Percentiles rank a stretch among this genome's conserved stretches.
Conservation (phyloP, 2,329 filamentous ascomycete genomes). For the Plectosphaerella plurivora region DNA sequence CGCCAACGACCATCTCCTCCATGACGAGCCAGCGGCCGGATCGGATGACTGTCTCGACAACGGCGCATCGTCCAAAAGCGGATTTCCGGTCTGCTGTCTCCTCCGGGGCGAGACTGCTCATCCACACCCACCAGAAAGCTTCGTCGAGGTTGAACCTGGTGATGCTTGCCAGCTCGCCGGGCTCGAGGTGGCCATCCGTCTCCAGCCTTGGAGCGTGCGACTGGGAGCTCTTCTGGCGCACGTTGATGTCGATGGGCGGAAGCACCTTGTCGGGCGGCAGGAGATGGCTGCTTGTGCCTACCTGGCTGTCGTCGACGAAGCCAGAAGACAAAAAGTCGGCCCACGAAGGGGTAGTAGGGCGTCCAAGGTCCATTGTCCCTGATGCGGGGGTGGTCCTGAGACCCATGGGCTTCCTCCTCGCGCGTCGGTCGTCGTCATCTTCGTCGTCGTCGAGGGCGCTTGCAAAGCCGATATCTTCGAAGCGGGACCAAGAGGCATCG, state of each 20-base stretch:
- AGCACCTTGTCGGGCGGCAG: constrained; percentile 90
- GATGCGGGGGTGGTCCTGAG: constrained; percentile 65
- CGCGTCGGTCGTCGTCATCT: constrained; percentile 48
- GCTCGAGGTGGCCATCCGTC: constrained; percentile 66
- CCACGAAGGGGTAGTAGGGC: constrained; percentile 96
- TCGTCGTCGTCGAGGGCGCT: constrained; percentile 69
- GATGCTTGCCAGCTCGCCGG: constrained; percentile 92
- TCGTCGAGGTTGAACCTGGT: constrained; percentile 82
- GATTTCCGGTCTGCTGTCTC: constrained; percentile 83
- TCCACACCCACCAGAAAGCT: constrained; percentile 99
- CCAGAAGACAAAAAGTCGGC: constrained; percentile 95
- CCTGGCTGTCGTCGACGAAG: constrained; percentile 74
- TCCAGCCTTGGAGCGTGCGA: constrained; percentile 74
- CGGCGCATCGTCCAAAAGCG: constrained; percentile 87
- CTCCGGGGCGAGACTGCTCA: constrained; percentile 88
- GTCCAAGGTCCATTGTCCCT: constrained; percentile 59
- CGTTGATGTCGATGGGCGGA: constrained; percentile 71
- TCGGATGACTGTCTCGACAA: constrained; percentile 81
- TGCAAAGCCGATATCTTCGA: constrained; percentile 90
- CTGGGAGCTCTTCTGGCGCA: constrained; percentile 78
- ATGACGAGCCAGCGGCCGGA: constrained; percentile 87
- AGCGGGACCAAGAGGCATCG: constrained; percentile 93
- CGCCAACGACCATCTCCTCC: constrained; percentile 94
- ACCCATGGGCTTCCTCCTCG: constrained; percentile 37
- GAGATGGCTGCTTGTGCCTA: constrained; percentile 61